phyloP scores from a whole-genome alignment of 306 rosid genomes.

The Nissolia schottii region DNA sequence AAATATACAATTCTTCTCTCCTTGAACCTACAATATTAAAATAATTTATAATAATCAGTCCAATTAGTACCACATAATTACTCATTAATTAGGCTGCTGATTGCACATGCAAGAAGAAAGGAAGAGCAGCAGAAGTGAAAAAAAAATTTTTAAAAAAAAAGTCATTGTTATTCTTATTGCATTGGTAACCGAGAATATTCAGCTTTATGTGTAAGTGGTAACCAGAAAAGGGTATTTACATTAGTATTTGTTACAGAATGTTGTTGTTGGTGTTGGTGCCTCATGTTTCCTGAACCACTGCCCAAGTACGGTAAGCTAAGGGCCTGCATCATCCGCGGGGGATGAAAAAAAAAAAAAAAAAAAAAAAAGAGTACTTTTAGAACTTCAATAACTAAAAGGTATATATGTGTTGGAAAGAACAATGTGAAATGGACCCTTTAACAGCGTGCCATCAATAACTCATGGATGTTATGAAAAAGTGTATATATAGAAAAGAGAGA shows the following conservation, averaged over 20 bases:
- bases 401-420: slow-evolving; percentile 17
- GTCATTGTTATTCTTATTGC: slow-evolving; percentile 25
- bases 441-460: slow-evolving; percentile 35
- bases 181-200: slow-evolving; percentile 44
- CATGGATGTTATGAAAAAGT: slow-evolving; percentile 37
- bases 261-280: too few relatives aligned
- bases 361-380: slow-evolving; percentile 11
- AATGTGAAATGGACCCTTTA: slow-evolving; percentile 30
- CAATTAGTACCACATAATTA: slow-evolving; percentile 42
- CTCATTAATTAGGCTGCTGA: background rate
- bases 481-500: too few relatives aligned
- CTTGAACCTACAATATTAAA: slow-evolving; percentile 68
- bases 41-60: slow-evolving; percentile 35
- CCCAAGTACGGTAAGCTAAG: slow-evolving; percentile 80
- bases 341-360: too few relatives aligned
- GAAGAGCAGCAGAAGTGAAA: too few relatives aligned
- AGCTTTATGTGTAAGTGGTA: background rate
- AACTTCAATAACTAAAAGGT: slow-evolving; percentile 20
- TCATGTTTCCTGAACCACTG: slow-evolving; percentile 50
- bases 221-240: slow-evolving; percentile 10
- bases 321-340: slow-evolving; percentile 49
- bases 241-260: slow-evolving; percentile 51
- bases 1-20: slow-evolving; percentile 79
- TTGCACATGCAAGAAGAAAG: slow-evolving; percentile 32
- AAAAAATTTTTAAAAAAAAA: too few relatives aligned